Conservation (phyloP, 2,329 filamentous ascomycete genomes). For the Alternaria sp. region DNA sequence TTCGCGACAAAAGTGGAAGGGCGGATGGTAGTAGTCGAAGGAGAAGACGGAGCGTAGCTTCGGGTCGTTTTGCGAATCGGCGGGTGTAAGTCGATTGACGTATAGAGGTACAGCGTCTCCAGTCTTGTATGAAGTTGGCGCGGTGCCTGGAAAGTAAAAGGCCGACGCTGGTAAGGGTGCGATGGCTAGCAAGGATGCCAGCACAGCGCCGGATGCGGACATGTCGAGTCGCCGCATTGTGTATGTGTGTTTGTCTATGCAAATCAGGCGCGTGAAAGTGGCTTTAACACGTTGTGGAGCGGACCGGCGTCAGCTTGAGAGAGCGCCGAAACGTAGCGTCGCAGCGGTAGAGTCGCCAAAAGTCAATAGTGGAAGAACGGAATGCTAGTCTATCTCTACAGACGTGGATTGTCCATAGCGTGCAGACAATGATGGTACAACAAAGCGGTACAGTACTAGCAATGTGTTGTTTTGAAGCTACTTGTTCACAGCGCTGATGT, state of each 20-base stretch:
- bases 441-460: conserved; percentile 18
- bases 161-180: conserved; percentile 60
- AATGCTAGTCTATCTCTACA: conserved; percentile 1
- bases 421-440: neutral
- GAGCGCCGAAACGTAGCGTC: conserved; percentile 24
- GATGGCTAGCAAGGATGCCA: conserved; percentile 51
- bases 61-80: conserved; percentile 77
- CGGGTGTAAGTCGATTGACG: conserved; percentile 92
- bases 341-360: conserved; percentile 13
- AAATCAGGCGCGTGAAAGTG: conserved; percentile 10
- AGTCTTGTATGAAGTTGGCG: conserved; percentile 87
- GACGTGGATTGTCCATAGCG: conserved; percentile 7
- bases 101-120: conserved; percentile 84
- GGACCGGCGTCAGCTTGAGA: conserved; percentile 22
- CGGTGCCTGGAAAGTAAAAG: conserved; percentile 96
- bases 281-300: conserved; percentile 12
- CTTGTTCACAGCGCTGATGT: conserved; percentile 35
- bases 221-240: conserved; percentile 44
- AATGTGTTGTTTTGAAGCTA: conserved; percentile 37
- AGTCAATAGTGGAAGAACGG: conserved; percentile 1
- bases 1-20: conserved; percentile 88
- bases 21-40: conserved; percentile 93
- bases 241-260: conserved; percentile 11
- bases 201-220: conserved; percentile 35
- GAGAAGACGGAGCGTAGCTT: conserved; percentile 91